These are phyloP conservation scores for Dentipellis sp. DNA, from an alignment of 768 basidiomycete species.

Conservation along the genomic window DNA sequence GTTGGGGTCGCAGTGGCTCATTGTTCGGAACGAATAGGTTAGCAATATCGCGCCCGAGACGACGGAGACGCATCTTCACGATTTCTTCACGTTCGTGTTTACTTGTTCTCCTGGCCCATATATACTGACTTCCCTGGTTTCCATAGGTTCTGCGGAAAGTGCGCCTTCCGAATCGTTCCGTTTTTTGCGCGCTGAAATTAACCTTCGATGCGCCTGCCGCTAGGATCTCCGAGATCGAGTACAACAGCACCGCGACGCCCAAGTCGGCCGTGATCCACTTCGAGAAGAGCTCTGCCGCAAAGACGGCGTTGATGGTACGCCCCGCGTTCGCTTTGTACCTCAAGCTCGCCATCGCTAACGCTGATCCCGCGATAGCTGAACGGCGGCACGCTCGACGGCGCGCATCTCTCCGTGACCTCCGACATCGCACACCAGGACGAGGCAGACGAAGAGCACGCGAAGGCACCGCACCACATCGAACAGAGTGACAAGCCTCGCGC, in stretches of 20 bases:
- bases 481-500: constrained; percentile 91
- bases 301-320: constrained; percentile 75
- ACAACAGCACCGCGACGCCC: constrained; percentile 30
- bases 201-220: constrained; percentile 8
- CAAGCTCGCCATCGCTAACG: background rate
- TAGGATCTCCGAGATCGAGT: constrained; percentile 63
- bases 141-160: constrained; percentile 82
- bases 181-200: background rate
- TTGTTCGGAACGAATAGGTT: constrained; percentile 43
- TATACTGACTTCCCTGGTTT: background rate
- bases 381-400: constrained; percentile 69
- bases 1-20: background rate
- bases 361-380: constrained; percentile 37
- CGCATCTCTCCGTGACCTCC: constrained; percentile 60
- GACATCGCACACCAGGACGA: constrained; percentile 53
- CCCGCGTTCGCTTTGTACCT: background rate
- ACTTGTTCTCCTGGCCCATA: background rate
- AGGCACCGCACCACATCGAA: constrained; percentile 36
- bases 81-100: constrained; percentile 68
- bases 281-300: constrained; percentile 75
- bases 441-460: constrained; percentile 27
- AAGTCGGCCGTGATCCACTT: constrained; percentile 68
- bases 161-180: constrained; percentile 16
- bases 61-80: constrained; percentile 55
- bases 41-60: constrained; percentile 60